Evolutionary conservation across 345 rosid genomes (phyloP).

Genomic region (Ceriops decandra): DNA sequence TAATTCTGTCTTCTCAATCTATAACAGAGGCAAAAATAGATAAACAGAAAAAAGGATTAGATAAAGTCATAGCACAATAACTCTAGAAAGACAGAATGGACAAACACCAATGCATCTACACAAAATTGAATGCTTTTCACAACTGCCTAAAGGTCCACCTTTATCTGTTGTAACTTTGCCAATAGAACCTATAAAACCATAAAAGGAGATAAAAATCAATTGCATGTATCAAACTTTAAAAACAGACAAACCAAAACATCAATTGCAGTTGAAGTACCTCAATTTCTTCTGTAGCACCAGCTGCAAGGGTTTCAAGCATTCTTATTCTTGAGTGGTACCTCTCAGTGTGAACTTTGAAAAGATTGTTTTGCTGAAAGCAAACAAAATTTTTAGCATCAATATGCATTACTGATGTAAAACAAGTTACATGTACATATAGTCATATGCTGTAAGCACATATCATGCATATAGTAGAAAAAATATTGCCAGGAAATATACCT

Average conservation of each 20-base stretch:
- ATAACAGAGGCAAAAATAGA: constrained; percentile 16
- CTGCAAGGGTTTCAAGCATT: constrained; percentile 71
- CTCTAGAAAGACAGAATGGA: not conserved
- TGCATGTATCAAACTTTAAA: constrained; percentile 1
- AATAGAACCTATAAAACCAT: constrained; percentile 19
- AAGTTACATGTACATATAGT: not conserved
- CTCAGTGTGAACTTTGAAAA: constrained; percentile 59
- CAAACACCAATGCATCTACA: not conserved
- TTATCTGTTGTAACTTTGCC: constrained; percentile 24
- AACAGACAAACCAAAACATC: constrained; percentile 11
- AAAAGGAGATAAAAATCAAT: constrained; percentile 16
- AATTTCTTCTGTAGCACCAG: constrained; percentile 70
- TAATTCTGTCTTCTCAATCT: constrained; percentile 65
- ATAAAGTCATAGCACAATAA: too few species aligned
- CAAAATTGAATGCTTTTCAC: not conserved
- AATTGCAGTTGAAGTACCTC: constrained; percentile 41
- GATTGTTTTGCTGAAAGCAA: constrained; percentile 65
- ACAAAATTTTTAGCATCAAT: constrained; percentile 21
- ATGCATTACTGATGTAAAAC: constrained; percentile 15
- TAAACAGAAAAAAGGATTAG: not conserved
- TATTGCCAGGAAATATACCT: constrained; percentile 39
- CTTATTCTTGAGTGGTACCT: constrained; percentile 70
- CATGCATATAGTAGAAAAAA: constrained; percentile 15
- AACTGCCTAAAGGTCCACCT: constrained; percentile 15
- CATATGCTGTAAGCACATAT: not conserved